Conservation (phyloP, 345 rosid species). For the Pseudoturritis turrita region DNA sequence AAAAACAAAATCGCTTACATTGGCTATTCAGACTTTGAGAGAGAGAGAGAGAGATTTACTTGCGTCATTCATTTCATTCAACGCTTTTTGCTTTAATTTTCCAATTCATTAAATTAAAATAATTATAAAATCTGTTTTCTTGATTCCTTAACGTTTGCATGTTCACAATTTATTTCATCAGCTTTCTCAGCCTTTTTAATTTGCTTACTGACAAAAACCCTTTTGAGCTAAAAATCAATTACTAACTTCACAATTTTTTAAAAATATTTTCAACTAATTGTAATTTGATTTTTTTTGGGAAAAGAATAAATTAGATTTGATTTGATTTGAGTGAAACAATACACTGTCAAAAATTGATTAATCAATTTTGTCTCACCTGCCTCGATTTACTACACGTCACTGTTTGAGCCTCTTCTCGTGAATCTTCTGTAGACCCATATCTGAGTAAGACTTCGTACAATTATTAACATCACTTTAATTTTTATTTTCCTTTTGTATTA, state of each 20-base stretch:
- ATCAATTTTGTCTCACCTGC: conserved; percentile 33
- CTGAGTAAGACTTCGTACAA: conserved; percentile 26
- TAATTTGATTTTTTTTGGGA: not conserved
- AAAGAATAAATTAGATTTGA: conserved; percentile 2
- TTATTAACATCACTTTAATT: not conserved
- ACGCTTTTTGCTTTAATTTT: conserved; percentile 7
- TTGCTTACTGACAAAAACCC: conserved; percentile 18
- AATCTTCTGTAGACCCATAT: conserved; percentile 25
- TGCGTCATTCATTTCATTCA: conserved; percentile 30
- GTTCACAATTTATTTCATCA: conserved; percentile 26
- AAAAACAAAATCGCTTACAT: not conserved
- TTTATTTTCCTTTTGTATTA: not conserved
- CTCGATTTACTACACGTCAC: conserved; percentile 27
- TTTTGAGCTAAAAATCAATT: not conserved
- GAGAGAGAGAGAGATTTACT: not conserved
- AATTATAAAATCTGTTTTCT: not conserved
- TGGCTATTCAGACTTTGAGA: not conserved
- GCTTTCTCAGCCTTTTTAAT: not conserved
- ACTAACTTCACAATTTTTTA: not conserved
- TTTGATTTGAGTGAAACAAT: conserved; percentile 24
- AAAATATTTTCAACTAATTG: not conserved
- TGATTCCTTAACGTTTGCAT: conserved; percentile 29
- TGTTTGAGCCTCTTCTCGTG: conserved; percentile 30
- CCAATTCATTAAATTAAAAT: not conserved
- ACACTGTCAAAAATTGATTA: conserved; percentile 28